Conservation (phyloP, 1,284 basidiomycete species). For the Puccinia horiana region DNA sequence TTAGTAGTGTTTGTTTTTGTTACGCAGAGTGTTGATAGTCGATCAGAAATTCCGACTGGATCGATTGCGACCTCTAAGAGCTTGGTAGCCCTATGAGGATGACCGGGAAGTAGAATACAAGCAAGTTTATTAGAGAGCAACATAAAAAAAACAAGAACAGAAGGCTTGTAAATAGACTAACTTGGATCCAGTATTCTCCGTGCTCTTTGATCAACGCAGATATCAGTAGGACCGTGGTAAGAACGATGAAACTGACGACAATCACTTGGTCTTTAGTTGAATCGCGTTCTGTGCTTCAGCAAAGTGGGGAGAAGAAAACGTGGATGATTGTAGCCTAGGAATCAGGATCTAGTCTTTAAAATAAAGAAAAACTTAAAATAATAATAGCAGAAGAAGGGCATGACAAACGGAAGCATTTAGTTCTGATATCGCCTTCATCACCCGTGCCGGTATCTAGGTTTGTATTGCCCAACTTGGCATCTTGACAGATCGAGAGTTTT, state of each 20-base stretch:
- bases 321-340: neutral
- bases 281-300: conserved; percentile 53
- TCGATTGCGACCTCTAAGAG: neutral
- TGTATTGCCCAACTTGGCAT: conserved; percentile 55
- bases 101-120: neutral
- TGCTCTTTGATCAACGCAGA: conserved; percentile 45
- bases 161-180: neutral
- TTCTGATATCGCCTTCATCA: conserved; percentile 58
- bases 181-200: neutral
- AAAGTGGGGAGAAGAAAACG: neutral
- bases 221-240: conserved; percentile 44
- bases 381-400: neutral
- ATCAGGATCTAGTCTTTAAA: neutral
- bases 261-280: conserved; percentile 56
- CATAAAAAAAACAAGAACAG: neutral
- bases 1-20: no score
- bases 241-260: conserved; percentile 55
- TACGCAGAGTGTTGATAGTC: neutral
- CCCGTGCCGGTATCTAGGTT: conserved; percentile 58
- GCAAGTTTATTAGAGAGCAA: neutral
- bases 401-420: conserved; percentile 56
- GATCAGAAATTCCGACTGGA: neutral
- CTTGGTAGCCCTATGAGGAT: neutral
- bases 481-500: conserved; percentile 55
- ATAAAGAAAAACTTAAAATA: neutral